Conservation (phyloP, 2,329 filamentous ascomycete species). For the Aplosporella prunicola region DNA sequence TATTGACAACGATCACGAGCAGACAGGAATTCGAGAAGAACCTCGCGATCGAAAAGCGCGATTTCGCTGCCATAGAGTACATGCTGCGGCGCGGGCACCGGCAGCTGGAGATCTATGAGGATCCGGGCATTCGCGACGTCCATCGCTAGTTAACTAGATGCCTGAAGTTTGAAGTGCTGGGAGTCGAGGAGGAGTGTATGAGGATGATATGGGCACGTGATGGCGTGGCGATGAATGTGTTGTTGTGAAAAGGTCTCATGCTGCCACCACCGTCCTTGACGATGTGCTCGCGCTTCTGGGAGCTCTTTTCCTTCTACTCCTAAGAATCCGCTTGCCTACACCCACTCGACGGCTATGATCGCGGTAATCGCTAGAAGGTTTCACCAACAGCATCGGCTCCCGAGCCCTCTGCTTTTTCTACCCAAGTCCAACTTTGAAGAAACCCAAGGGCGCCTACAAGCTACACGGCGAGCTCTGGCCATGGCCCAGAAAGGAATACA, state of each 20-base stretch:
- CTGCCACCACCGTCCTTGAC: constrained; percentile 26
- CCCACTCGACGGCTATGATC: constrained; percentile 39
- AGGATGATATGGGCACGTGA: constrained; percentile 5
- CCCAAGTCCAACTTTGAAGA: constrained; percentile 75
- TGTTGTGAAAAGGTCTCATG: constrained; percentile 2
- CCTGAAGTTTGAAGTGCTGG: constrained; percentile 10
- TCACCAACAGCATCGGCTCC: constrained; percentile 18
- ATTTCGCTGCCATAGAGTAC: constrained; percentile 80
- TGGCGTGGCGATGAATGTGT: constrained; percentile 3
- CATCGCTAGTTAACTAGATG: constrained; percentile 7
- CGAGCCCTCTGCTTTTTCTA: constrained; percentile 49
- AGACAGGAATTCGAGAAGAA: constrained; percentile 72
- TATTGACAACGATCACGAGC: constrained; percentile 6
- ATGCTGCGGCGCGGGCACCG: constrained; percentile 70
- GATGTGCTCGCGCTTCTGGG: constrained; percentile 33
- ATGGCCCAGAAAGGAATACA: constrained; percentile 62
- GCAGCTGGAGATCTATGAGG: constrained; percentile 74
- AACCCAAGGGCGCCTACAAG: constrained; percentile 56
- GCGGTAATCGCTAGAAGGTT: constrained; percentile 20
- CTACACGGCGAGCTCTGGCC: constrained; percentile 74
- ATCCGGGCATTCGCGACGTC: constrained; percentile 71
- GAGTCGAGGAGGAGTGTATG: not conserved
- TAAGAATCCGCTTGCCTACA: too few relatives aligned
- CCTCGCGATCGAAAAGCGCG: constrained; percentile 62
- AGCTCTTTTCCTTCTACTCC: constrained; percentile 36